Evolutionary conservation across 768 basidiomycete genomes (phyloP).

Genomic region (Rickenella mellea): DNA sequence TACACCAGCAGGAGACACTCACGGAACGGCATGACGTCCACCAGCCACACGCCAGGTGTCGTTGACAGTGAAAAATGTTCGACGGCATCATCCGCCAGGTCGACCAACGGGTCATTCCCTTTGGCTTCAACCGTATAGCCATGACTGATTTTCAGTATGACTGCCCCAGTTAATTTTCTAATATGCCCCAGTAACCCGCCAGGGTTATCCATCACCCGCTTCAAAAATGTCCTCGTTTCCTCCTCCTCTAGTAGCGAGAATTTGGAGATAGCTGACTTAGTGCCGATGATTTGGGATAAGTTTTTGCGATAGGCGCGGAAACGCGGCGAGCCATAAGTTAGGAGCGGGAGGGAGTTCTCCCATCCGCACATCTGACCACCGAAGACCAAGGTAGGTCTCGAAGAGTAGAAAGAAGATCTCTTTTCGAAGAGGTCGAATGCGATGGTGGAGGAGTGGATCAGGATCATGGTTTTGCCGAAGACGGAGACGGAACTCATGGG

Average conservation of each 20-base stretch:
- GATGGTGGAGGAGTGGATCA: conserved; percentile 20
- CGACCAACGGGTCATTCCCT: not conserved
- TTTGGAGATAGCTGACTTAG: not conserved
- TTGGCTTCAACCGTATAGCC: not conserved
- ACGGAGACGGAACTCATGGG: conserved; percentile 9
- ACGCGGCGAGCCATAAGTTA: not conserved
- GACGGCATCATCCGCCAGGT: not conserved
- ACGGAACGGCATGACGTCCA: conserved; percentile 11
- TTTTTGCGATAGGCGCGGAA: not conserved
- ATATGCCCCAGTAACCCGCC: not conserved
- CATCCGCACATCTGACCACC: not conserved
- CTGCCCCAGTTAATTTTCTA: not conserved
- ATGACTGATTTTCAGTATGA: not conserved
- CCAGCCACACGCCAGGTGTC: conserved; percentile 10
- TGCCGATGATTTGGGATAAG: not conserved
- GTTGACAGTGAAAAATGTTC: no score
- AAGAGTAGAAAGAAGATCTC: conserved; percentile 18
- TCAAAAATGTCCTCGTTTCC: not conserved
- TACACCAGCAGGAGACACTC: no score
- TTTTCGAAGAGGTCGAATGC: conserved; percentile 22
- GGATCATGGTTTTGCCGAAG: conserved; percentile 16
- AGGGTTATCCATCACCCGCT: not conserved
- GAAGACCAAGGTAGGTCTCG: not conserved
- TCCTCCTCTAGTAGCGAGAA: not conserved
- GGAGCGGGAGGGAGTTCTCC: not conserved